Evolutionary conservation across 2,329 filamentous ascomycete species (phyloP).

Genomic region (Triangularia setosa): DNA sequence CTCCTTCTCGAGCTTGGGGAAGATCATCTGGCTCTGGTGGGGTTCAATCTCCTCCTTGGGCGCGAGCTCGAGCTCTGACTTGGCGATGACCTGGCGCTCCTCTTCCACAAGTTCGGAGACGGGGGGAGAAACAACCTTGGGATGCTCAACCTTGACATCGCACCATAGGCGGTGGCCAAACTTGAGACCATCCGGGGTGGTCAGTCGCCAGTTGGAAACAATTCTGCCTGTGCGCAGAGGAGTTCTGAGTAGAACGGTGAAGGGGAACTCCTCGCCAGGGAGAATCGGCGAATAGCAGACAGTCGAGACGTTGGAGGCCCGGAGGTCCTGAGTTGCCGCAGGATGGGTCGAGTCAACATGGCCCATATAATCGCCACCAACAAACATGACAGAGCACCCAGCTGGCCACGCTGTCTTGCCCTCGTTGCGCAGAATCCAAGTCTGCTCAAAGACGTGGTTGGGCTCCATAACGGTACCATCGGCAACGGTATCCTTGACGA

Average conservation of each 20-base stretch:
- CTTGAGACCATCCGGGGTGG: slow-evolving; percentile 70
- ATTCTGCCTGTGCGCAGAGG: slow-evolving; percentile 71
- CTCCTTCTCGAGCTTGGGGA: slow-evolving; percentile 94
- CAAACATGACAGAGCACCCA: slow-evolving; percentile 85
- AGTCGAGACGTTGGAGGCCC: slow-evolving; percentile 78
- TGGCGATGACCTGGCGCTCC: slow-evolving; percentile 48
- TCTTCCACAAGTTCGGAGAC: slow-evolving; percentile 16
- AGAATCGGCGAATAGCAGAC: slow-evolving; percentile 64
- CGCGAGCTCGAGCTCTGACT: slow-evolving; percentile 12
- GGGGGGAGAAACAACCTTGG: slow-evolving; percentile 29
- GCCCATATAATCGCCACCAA: slow-evolving; percentile 95
- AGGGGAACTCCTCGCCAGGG: slow-evolving; percentile 71
- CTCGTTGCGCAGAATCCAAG: slow-evolving; percentile 86
- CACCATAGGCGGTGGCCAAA: slow-evolving; percentile 97
- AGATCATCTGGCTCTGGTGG: slow-evolving; percentile 75
- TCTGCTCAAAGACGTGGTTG: slow-evolving; percentile 76
- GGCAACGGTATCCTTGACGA: slow-evolving; percentile 70
- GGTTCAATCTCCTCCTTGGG: slow-evolving; percentile 1
- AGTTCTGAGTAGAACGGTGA: slow-evolving; percentile 81
- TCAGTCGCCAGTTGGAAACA: slow-evolving; percentile 96
- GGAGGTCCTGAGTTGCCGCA: slow-evolving; percentile 71
- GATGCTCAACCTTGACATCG: slow-evolving; percentile 67
- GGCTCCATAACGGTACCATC: slow-evolving; percentile 73
- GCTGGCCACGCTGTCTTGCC: slow-evolving; percentile 78
- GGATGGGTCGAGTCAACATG: slow-evolving; percentile 77